Conservation (phyloP, 768 basidiomycete species). For the Rhizopogon roseolus region DNA sequence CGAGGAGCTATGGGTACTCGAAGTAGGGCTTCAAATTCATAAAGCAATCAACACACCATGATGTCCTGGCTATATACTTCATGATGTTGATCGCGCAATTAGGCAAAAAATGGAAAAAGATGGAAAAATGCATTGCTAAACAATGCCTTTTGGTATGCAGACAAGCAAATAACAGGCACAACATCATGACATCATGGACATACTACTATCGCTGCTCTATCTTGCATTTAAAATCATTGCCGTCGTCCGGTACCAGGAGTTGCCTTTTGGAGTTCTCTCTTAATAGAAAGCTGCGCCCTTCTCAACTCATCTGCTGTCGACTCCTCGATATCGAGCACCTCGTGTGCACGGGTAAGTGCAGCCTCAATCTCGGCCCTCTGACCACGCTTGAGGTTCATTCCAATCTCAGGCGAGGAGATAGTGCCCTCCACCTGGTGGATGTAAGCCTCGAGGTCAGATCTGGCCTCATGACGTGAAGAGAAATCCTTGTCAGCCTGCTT, state of each 20-base stretch:
- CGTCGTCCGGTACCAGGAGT: conserved; percentile 76
- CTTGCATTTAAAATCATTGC: conserved; percentile 4
- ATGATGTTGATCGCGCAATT: no score
- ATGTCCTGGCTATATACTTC: background rate
- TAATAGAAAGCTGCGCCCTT: conserved; percentile 93
- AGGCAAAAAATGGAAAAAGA: no score
- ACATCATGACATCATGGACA: conserved; percentile 11
- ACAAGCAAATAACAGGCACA: conserved; percentile 11
- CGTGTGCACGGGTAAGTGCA: conserved; percentile 95
- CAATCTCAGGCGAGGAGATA: conserved; percentile 93
- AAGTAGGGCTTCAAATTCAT: conserved; percentile 77
- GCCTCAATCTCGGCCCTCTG: conserved; percentile 92
- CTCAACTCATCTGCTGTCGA: conserved; percentile 90
- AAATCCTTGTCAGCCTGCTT: conserved; percentile 97
- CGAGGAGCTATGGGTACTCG: conserved; percentile 92
- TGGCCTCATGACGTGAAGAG: conserved; percentile 96
- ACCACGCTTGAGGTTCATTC: conserved; percentile 98
- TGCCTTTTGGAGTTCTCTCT: conserved; percentile 97
- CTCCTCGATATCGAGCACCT: conserved; percentile 98
- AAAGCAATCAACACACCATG: conserved; percentile 42
- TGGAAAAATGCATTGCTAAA: background rate
- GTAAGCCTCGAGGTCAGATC: conserved; percentile 96
- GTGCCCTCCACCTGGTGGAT: conserved; percentile 95
- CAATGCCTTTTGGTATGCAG: conserved; percentile 7
- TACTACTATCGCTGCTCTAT: conserved; percentile 12